Conservation (phyloP, 176 grass and related monocot species). For the Oryza meridionalis region DNA sequence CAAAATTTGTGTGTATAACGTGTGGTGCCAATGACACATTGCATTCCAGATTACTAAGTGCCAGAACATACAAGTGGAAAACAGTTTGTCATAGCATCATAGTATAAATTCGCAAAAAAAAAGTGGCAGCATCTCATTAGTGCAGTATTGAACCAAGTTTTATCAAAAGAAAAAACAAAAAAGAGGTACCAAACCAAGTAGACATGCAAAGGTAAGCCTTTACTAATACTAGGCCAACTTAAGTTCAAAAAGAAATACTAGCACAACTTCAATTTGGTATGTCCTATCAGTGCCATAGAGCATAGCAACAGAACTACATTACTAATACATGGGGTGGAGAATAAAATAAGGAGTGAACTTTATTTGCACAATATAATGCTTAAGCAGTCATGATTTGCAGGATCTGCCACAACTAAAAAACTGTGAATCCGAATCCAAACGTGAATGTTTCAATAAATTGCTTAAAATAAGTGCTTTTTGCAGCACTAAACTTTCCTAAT, state of each 20-base stretch:
- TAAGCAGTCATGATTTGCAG: background rate
- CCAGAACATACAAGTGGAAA: conserved; percentile 11
- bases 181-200: conserved; percentile 4
- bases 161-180: too few relatives aligned
- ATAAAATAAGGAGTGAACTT: background rate
- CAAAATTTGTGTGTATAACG: background rate
- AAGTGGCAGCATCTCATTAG: background rate
- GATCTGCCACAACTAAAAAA: conserved; percentile 19
- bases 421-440: background rate
- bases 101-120: background rate
- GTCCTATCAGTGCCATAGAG: background rate
- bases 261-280: background rate
- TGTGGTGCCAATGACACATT: background rate
- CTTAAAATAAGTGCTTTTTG: background rate
- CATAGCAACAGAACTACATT: background rate
- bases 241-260: too few relatives aligned
- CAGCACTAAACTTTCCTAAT: background rate
- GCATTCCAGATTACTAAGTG: background rate
- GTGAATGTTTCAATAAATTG: conserved; percentile 7
- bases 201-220: conserved; percentile 15
- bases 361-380: background rate
- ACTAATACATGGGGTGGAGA: background rate
- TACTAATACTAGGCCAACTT: background rate
- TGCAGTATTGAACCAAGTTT: background rate
- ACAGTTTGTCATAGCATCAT: background rate